Evolutionary conservation across 179 eudicot genomes (phyloP), one percentile per base, ranked within the genome.

Genomic region (Spinacia oleracea): DNA sequence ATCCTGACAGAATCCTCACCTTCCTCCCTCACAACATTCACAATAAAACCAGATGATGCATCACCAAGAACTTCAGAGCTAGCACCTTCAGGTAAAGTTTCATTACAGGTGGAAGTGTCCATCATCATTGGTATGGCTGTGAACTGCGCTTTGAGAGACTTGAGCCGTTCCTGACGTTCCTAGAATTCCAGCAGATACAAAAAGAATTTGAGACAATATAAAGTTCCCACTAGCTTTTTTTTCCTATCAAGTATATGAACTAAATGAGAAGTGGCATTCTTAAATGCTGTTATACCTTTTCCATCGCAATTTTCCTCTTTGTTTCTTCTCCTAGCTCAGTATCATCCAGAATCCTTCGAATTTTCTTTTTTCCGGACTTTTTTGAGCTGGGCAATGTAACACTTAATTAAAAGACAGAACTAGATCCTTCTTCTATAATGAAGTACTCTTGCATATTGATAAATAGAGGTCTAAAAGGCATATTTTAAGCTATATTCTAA

Each of bases 271-370:
- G 21, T 42, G 40, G 40, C 27, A 73, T 53, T 27, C 56, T 21
- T 2, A 56, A 27, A 77, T 18, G 32, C 31, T 78, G 29, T 42
- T 38, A 50, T 89, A 96, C 99, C 97, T 96, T 96, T 83, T 96
- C 99, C 79, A 96, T 91, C 51, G 98, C 98, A 83, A 94, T 96
- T 88, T 96, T 94, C 86, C 77, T 89, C 89, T 91, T 96, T 15
- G 99, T 96, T 88, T 96, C 99, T 81, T 96, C 99, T 64, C 98
- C 99, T 82, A 96, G 85, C 76, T 96, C 99, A 59, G 98, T 83
- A 84, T 96, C 99, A 76, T 96, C 99, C 75, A 96, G 85, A 75
- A 96, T 96, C 80, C 99, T 94, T 78, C 99, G 86, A 65, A 96
- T 96, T 87, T 82, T 96, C 91, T 94, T 96, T 76, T 94, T 94